Base-by-base conservation (phyloP, 441 rosid species). In the Pelargonium australe region DNA sequence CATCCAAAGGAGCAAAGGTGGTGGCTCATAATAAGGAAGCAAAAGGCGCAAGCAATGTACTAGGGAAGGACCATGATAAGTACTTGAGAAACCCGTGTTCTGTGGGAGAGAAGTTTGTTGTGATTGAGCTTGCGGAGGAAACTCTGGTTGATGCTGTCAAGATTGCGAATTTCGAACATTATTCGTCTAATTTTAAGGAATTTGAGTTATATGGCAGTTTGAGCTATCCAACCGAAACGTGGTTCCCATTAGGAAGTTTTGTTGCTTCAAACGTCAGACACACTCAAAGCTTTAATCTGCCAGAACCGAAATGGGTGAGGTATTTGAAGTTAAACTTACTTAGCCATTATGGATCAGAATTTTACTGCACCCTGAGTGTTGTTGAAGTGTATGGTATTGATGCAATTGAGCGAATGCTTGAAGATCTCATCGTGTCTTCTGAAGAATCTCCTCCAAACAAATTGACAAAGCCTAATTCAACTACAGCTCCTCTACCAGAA, bases 31-130 rank as follows among this genome's bases (percentile, higher is more conserved):
- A 94, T 78, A 94, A 87, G 85, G 98, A 94, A 83, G 90, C 95
- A 58, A 94, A 94, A 78, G 98, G 96, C 68, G 87, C 92, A n/a
- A 67, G 87, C 31, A 88, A 86, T 75, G 86, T 94, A 76, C 75
- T 94, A 79, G 77, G 78, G 77, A 78, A 83, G 79, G 97, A 91
- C 82, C 83, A 84, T 81, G 97, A 94, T 82, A 94, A 94, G 81
- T 94, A 94, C 80, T 87, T 94, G 43, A 83, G 98, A 19, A 94
- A 91, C 73, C 97, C 98, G 8, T 94, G 98, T 75, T 89, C 96
- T 58, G 91, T 88, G 0, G 97, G 91, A 72, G 96, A 79, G 73
- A 94, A 94, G 73, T 91, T 80, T 66, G 91, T 89, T 60, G 78
- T 88, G 55, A 77, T 89, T 47, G 96, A 94, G 73, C 95, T 94